These are phyloP conservation scores for Candida tetrigidarum DNA, from an alignment of 1,139 yeast species.

Conservation along the genomic window DNA sequence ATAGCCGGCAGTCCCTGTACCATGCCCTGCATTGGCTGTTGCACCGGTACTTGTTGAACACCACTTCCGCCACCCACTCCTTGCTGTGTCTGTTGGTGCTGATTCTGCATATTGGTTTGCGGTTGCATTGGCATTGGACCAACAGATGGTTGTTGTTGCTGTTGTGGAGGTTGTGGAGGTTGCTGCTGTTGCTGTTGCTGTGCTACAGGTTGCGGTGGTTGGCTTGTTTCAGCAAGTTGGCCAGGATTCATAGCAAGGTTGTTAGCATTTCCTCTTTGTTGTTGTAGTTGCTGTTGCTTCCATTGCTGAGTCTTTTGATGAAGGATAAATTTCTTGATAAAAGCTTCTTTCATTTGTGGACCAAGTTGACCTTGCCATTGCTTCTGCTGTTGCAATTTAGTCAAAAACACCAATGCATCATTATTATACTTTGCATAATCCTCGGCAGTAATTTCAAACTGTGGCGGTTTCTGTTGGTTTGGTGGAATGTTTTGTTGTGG, in stretches of 20 bases:
- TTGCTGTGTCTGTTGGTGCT: slow-evolving; percentile 13
- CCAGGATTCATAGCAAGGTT: slow-evolving; percentile 4
- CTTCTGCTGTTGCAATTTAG: slow-evolving; percentile 43
- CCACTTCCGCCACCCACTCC: slow-evolving; percentile 7
- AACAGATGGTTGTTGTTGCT: slow-evolving; percentile 23
- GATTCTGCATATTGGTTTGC: slow-evolving; percentile 14
- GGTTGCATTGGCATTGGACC: slow-evolving; percentile 13
- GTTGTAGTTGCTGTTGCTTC: slow-evolving; percentile 36
- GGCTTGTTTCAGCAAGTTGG: slow-evolving; percentile 7
- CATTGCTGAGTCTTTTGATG: slow-evolving; percentile 47
- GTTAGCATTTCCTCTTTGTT: neutral
- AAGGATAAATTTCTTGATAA: slow-evolving; percentile 42
- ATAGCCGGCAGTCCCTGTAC: slow-evolving; percentile 29
- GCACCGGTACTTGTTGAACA: slow-evolving; percentile 18
- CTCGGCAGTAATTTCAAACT: slow-evolving; percentile 44
- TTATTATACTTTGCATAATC: slow-evolving; percentile 45
- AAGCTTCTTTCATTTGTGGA: slow-evolving; percentile 40
- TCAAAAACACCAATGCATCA: slow-evolving; percentile 45
- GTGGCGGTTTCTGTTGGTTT: slow-evolving; percentile 33
- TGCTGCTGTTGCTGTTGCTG: slow-evolving; percentile 18
- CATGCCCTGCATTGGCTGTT: slow-evolving; percentile 10
- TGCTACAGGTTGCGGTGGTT: slow-evolving; percentile 4
- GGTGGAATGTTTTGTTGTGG: slow-evolving; percentile 17
- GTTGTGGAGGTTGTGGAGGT: slow-evolving; percentile 16
- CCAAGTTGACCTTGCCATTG: slow-evolving; percentile 35